phyloP scores from a whole-genome alignment of 176 grass and related monocot species.

The Oryza longistaminata region DNA sequence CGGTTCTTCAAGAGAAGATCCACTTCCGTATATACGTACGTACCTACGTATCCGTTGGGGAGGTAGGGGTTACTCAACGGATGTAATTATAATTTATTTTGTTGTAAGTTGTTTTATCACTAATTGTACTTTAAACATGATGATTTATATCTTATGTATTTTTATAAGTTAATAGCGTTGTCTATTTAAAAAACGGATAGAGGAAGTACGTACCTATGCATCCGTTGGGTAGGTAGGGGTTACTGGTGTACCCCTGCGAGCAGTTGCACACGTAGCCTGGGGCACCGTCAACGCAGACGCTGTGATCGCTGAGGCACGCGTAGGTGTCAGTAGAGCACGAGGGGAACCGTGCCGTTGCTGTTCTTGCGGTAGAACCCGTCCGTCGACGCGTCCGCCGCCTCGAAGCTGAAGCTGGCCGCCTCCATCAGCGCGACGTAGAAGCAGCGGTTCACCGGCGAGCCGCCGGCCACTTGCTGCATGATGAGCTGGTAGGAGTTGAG shows the following conservation, averaged over 20 bases:
- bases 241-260: not conserved
- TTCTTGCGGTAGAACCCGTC: not conserved
- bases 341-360: not conserved
- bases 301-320: not conserved
- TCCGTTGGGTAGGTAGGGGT: not conserved
- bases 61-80: not conserved
- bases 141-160: too few relatives aligned
- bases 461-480: accelerated
- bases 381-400: not conserved
- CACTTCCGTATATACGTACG: too few relatives aligned
- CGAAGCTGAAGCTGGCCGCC: not conserved
- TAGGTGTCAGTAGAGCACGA: not conserved
- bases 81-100: too few relatives aligned
- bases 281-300: not conserved
- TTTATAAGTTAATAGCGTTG: too few relatives aligned
- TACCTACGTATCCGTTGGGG: not conserved
- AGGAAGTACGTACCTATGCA: not conserved
- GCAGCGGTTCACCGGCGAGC: not conserved
- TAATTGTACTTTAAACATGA: too few relatives aligned
- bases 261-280: not conserved
- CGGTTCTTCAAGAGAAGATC: too few relatives aligned
- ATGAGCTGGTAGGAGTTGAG: not conserved
- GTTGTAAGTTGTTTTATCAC: too few relatives aligned
- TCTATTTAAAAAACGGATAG: too few relatives aligned
- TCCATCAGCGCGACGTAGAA: not conserved